Evolutionary conservation across 306 rosid genomes (phyloP).

Genomic region (Lupinus albus): DNA sequence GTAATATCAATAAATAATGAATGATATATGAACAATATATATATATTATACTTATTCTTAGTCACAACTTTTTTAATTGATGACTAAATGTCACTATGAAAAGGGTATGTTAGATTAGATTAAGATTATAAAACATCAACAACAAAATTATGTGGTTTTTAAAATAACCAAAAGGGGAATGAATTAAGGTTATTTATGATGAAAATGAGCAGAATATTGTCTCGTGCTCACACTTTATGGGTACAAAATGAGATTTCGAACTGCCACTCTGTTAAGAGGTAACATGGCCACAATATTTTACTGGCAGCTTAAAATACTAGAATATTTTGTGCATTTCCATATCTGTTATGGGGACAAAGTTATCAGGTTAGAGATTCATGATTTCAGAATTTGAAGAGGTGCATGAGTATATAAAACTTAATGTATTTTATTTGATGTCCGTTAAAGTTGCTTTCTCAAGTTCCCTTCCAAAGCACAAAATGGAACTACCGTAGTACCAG

Average conservation of each 20-base stretch:
- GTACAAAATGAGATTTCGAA: conserved; percentile 28
- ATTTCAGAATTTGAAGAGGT: conserved; percentile 36
- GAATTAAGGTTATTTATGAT: conserved; percentile 1
- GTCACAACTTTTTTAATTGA: too few relatives aligned
- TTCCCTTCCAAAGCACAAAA: too few relatives aligned
- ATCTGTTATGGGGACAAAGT: conserved; percentile 26
- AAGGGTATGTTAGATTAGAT: conserved; percentile 3
- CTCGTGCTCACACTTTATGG: conserved; percentile 24
- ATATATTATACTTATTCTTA: too few relatives aligned
- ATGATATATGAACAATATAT: too few relatives aligned
- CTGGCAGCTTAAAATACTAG: background rate
- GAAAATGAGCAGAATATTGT: conserved; percentile 19
- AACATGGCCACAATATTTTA: background rate
- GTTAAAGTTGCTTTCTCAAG: too few relatives aligned
- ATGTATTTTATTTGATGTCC: background rate
- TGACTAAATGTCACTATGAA: conserved; percentile 3
- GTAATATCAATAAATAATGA: too few relatives aligned
- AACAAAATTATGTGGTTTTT: too few relatives aligned
- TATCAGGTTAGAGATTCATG: conserved; percentile 4
- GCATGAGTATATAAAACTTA: background rate
- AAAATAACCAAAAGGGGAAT: conserved; percentile 22
- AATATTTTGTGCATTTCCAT: background rate
- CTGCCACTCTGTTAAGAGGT: conserved; percentile 25
- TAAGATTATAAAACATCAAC: conserved; percentile 1
- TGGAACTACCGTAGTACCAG: too few relatives aligned